Base-by-base conservation (phyloP, 768 basidiomycete species). In the Russula brevipes region DNA sequence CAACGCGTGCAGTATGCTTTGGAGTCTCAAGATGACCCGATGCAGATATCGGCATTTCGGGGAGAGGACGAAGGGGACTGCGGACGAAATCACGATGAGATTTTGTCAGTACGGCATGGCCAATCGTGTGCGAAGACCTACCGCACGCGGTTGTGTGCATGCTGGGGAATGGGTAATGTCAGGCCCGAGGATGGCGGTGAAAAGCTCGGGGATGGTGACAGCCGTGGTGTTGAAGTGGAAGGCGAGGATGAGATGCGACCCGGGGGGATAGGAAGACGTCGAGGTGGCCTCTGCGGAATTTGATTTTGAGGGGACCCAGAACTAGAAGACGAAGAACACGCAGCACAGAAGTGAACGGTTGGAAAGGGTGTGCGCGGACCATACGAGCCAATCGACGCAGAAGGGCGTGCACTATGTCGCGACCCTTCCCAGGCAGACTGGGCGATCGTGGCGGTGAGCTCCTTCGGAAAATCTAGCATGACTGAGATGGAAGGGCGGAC, bases 261-360 rank as follows among this genome's bases (percentile, higher is more conserved):
- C 4, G 62, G 62, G 31, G 62, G 62, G 0, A 31, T 36, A 12
- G 62, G 62, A 47, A 63, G 62, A n/a, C 52, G 62, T 31, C 57
- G 57, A 41, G 39, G 39, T 7, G 45, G 49, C 42, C 12, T 59
- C 19, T 9, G 14, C 16, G 17, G 38, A 19, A 51, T 31, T 57
- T 36, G 51, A 24, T n/a, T 33, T 58, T 47, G 61, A 2, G 54
- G 50, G 24, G 12, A 33, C 47, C 50, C 39, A 16, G 19, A 54
- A 24, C 42, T 35, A 47, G 17, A 7, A 5, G 17, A 3, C 39
- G 9, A 8, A 5, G 30, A 41, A 30, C 31, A 14, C 38, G 61
- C 12, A 41, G 61, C 35, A 31, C 41, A 30, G 30, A 19, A 36
- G 16, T 50, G 10, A 14, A 41, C 8, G 11, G 24, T 16, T 7